Evolutionary conservation across 2,329 filamentous ascomycete genomes (phyloP), one percentile per base, ranked within the genome.

Genomic region (Eutypa lata): DNA sequence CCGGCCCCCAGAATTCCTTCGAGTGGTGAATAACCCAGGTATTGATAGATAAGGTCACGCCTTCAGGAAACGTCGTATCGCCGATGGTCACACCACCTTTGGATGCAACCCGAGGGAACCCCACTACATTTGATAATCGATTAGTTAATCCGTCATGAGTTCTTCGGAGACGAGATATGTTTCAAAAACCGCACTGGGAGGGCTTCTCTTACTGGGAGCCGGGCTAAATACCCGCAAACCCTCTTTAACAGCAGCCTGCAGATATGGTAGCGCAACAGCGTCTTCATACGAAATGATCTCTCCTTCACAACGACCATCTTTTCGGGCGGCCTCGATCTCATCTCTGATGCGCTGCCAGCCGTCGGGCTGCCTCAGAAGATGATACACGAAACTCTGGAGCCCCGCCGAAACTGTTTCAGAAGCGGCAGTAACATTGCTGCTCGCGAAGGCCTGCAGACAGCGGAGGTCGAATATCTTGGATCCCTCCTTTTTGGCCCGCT

Each of bases 211-310:
- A 52, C 51, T 53, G 14, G 52, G 18, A 18, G 56, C 60, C 11
- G 63, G 58, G 1, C 62, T 57, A 35, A 61, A 54, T 31, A 65
- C 40, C 28, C 64, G 56, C 37, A 67, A 53, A 11, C 54, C 51
- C 46, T 67, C 64, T 50, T 62, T 62, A 40, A 65, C 57, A 45
- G 57, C 60, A 22, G 64, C 62, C 31, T 58, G 52, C 38, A 66
- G 54, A 53, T 66, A 66, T 1, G 59, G 59, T 7, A 65, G 55
- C 28, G 56, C 47, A 33, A 54, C 47, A 13, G 61, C 53, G 24
- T 61, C 59, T 46, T 55, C 53, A 11, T 52, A 59, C 28, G 57
- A 47, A 8, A 60, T 42, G 19, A 56, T 16, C 24, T 47, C 21
- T 35, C 49, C 33, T 14, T 51, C 22, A 47, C 54, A 54, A 7